Conservation (phyloP, 768 basidiomycete genomes). For the Boletus subparvulus region DNA sequence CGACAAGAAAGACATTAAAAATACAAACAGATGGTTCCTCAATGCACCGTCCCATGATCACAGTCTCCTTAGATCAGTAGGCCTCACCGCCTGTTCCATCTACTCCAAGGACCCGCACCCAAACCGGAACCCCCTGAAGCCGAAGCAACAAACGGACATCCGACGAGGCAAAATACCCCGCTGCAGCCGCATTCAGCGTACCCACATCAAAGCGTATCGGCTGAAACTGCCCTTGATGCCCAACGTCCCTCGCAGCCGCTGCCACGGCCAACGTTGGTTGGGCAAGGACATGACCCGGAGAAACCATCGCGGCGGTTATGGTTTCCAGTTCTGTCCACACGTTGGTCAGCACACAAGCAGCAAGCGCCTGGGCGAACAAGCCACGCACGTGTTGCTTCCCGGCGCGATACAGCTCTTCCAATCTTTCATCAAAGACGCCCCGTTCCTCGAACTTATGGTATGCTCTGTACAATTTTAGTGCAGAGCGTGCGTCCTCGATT, state of each 20-base stretch:
- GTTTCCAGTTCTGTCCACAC: constrained; percentile 52
- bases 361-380: not conserved
- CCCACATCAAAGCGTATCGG: constrained; percentile 16
- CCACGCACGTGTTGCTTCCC: constrained; percentile 67
- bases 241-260: too few species aligned
- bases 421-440: constrained; percentile 66
- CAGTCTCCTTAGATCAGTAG: not conserved
- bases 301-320: constrained; percentile 27
- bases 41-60: too few species aligned
- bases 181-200: constrained; percentile 16
- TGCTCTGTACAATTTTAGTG: constrained; percentile 39
- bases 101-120: not conserved
- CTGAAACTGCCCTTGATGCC: constrained; percentile 22
- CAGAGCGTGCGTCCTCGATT: constrained; percentile 88
- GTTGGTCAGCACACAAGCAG: too few species aligned
- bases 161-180: constrained; percentile 18
- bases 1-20: not conserved
- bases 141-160: constrained; percentile 18
- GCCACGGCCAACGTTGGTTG: constrained; percentile 18
- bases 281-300: not conserved
- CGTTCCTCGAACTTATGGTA: too few species aligned
- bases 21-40: constrained; percentile 2
- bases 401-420: constrained; percentile 82
- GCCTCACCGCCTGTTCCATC: constrained; percentile 16
- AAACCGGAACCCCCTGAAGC: constrained; percentile 3